Percentiles rank a stretch among this genome's conserved stretches.
These are phyloP conservation scores for Eustoma russellianum DNA, from an alignment of 257 asterid species.

Conservation along the genomic window DNA sequence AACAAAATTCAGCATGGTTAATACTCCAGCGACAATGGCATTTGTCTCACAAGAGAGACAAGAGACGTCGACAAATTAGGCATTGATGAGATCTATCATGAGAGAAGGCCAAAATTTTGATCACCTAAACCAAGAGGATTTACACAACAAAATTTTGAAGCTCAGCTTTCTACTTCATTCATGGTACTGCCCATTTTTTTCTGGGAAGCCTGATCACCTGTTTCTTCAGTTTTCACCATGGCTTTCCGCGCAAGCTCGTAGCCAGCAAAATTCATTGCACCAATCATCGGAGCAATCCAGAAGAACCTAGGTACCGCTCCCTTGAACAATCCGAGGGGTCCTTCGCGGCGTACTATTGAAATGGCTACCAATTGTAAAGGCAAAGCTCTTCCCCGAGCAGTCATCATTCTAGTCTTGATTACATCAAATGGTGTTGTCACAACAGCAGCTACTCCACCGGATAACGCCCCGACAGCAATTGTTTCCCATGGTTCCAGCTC, in stretches of 20 bases:
- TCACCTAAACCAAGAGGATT: constrained; percentile 3
- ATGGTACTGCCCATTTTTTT: constrained; percentile 3
- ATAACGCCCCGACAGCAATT: constrained; percentile 70
- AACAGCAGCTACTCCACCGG: constrained; percentile 78
- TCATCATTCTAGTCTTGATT: constrained; percentile 79
- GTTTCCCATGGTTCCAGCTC: constrained; percentile 79
- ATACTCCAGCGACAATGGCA: no score
- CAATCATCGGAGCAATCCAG: constrained; percentile 82
- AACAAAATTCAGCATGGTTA: no score
- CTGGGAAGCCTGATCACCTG: constrained; percentile 21
- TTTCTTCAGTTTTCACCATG: constrained; percentile 51
- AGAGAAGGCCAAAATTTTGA: constrained; percentile 18
- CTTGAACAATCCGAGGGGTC: constrained; percentile 62
- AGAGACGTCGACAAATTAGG: constrained; percentile 19
- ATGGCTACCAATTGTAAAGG: constrained; percentile 38
- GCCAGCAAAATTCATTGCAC: constrained; percentile 85
- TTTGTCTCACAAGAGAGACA: not conserved
- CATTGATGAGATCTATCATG: constrained; percentile 4
- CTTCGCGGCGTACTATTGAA: constrained; percentile 50
- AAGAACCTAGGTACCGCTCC: constrained; percentile 81
- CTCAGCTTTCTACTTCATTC: no score
- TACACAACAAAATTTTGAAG: constrained; percentile 3
- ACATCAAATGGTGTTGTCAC: constrained; percentile 76
- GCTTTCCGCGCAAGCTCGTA: constrained; percentile 71
- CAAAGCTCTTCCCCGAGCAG: constrained; percentile 40